Evolutionary conservation across 2,329 filamentous ascomycete genomes (phyloP), one percentile per base, ranked within the genome.

Genomic region (Arthrinium puccinioides): DNA sequence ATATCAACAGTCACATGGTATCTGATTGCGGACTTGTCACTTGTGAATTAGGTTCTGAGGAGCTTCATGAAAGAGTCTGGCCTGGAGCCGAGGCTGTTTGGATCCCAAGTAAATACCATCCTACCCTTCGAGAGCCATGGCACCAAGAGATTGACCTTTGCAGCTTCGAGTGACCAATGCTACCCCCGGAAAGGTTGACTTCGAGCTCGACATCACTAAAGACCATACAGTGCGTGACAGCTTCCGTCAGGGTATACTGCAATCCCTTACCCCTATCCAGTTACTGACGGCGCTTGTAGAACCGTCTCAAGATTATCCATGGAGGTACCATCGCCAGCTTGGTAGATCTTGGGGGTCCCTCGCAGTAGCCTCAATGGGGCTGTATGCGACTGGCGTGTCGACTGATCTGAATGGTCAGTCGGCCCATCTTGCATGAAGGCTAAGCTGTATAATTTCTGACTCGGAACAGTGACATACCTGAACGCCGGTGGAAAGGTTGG

Each of bases 51-150:
- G 87, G 87, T 94, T 32, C 75, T 87, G 69, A 83, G 84, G 57
- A 89, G 86, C 2, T 96, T 96, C 61, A 78, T 85, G 66, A 75
- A 76, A 47, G 84, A 87, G 46, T 95, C 88, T 5, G 89, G 89
- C 6, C 66, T 97, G 15, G 90, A 96, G 60, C 87, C 87, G 57
- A 84, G 85, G 23, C 43, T 70, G 1, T 51, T 71, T 10, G 66
- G 63, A 1, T 52, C 57, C 4, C 61, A 66, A 40, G 66, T 70
- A 45, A 39, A 60, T 49, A 0, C 5, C 21, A 21, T 40, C 13
- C 29, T 18, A 4, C 42, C 35, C 25, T n/a, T 27, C 5, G 7
- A 9, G 9, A 18, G 8, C 13, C 4, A 23, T 18, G 4, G n/a
- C n/a, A 21, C 15, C 21, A 9, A n/a, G 18, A 9, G 13, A 29